Conservation (phyloP, 179 eudicot species). For the Camellia oleifera region DNA sequence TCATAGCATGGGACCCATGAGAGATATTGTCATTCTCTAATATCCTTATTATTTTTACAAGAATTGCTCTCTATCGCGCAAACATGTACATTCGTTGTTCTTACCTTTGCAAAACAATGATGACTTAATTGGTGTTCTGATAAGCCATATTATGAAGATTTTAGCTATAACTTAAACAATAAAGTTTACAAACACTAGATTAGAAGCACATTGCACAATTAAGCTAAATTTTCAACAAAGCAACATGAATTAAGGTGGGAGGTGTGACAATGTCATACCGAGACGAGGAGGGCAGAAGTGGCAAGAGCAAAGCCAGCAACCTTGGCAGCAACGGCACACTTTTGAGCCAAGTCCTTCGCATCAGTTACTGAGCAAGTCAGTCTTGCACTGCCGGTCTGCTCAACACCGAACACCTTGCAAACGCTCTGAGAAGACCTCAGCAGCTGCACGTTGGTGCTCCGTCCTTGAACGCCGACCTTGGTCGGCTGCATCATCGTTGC, state of each 20-base stretch:
- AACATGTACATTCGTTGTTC: too few species aligned
- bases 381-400: conserved; percentile 35
- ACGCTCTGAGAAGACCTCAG: conserved; percentile 59
- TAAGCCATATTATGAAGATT: too few species aligned
- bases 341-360: conserved; percentile 77
- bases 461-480: conserved; percentile 43
- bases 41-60: too few species aligned
- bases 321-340: conserved; percentile 85
- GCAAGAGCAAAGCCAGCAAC: conserved; percentile 97
- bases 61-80: too few species aligned
- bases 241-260: not conserved
- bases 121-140: too few species aligned
- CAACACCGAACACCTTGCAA: conserved; percentile 69
- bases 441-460: conserved; percentile 41
- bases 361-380: conserved; percentile 73
- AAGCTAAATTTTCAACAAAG: not conserved
- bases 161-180: too few species aligned
- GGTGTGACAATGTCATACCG: conserved; percentile 42
- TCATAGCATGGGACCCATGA: too few species aligned
- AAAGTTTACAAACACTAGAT: too few species aligned
- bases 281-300: conserved; percentile 87
- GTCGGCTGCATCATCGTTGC: conserved; percentile 85
- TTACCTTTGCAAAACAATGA: too few species aligned
- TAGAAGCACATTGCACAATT: too few species aligned
- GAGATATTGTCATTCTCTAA: too few species aligned